phyloP scores from a whole-genome alignment of 2,329 filamentous ascomycete species.

The Monosporascus sp. region DNA sequence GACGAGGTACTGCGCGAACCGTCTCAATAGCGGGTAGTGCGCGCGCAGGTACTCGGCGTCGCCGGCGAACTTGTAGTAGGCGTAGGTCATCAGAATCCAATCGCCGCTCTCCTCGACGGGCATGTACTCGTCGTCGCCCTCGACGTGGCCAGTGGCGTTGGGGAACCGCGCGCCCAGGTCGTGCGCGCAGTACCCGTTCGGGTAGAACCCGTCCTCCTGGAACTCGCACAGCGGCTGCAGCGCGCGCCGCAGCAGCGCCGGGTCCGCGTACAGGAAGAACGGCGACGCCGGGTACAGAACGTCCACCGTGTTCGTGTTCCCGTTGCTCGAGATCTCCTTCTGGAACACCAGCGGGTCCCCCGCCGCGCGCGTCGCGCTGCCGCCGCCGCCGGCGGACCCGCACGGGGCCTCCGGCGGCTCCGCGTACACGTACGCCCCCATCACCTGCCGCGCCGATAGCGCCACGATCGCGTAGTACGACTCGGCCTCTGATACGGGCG shows the following conservation, averaged over 20 bases:
- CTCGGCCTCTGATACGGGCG: slow-evolving; percentile 66
- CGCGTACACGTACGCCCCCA: slow-evolving; percentile 70
- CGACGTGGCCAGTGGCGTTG: slow-evolving; percentile 64
- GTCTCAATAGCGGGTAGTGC: slow-evolving; percentile 61
- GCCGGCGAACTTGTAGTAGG: slow-evolving; percentile 25
- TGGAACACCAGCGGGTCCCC: slow-evolving; percentile 69
- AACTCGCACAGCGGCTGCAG: slow-evolving; percentile 74
- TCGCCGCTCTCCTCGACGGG: slow-evolving; percentile 68
- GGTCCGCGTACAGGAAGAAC: slow-evolving; percentile 80
- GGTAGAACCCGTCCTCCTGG: slow-evolving; percentile 73
- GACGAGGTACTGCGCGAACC: slow-evolving; percentile 68
- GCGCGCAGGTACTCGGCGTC: slow-evolving; percentile 28
- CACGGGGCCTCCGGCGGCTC: slow-evolving; percentile 45
- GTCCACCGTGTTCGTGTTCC: slow-evolving; percentile 75
- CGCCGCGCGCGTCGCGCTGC: neutral
- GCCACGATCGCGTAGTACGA: slow-evolving; percentile 73
- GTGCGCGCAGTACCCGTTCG: slow-evolving; percentile 72
- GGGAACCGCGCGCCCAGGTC: slow-evolving; percentile 67
- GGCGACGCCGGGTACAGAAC: slow-evolving; percentile 80
- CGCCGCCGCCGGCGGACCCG: neutral
- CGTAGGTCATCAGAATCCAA: slow-evolving; percentile 65
- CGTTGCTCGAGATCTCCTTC: slow-evolving; percentile 80
- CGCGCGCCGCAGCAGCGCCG: slow-evolving; percentile 69
- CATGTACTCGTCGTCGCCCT: slow-evolving; percentile 67
- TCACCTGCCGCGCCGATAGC: slow-evolving; percentile 69